Percentiles rank a stretch among this genome's conserved stretches.
Evolutionary conservation across 371 early-diverging fungal genomes (phyloP).

Genomic region (Dichotomocladium elegans): DNA sequence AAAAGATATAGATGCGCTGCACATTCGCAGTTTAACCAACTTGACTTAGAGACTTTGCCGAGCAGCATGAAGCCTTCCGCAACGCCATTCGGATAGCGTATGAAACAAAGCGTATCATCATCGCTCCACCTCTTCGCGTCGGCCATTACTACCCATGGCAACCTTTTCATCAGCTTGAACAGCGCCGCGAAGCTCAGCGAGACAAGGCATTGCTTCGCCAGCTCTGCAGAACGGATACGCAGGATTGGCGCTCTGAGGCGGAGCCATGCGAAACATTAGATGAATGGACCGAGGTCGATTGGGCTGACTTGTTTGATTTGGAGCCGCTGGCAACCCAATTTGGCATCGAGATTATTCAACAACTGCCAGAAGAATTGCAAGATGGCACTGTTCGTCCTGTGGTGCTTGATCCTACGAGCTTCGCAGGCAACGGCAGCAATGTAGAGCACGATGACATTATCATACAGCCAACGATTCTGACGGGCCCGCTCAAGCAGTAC

Average conservation of each 20-base stretch:
- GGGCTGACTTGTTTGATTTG: conserved; percentile 21
- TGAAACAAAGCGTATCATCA: conserved; percentile 41
- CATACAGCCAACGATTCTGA: conserved; percentile 11
- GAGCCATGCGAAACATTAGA: conserved; percentile 17
- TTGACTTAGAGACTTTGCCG: conserved; percentile 23
- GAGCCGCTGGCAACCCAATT: conserved; percentile 17
- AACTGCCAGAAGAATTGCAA: conserved; percentile 2
- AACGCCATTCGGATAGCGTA: conserved; percentile 41
- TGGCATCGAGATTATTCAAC: conserved; percentile 35
- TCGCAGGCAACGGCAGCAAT: conserved; percentile 30
- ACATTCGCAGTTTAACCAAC: neutral
- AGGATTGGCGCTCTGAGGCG: conserved; percentile 18
- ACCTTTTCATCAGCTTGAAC: conserved; percentile 35
- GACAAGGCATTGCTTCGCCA: conserved; percentile 18
- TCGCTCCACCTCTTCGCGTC: conserved; percentile 42
- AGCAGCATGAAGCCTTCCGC: conserved; percentile 43
- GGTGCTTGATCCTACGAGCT: conserved; percentile 37
- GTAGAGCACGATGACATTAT: conserved; percentile 23
- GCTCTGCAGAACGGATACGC: conserved; percentile 7
- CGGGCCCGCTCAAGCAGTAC: conserved; percentile 26
- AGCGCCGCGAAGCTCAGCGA: conserved; percentile 33
- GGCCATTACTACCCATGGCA: conserved; percentile 31
- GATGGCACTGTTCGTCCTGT: conserved; percentile 23
- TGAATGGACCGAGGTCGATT: conserved; percentile 25
- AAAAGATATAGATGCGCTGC: neutral